Percentiles rank a stretch among this genome's conserved stretches.
phyloP scores from a whole-genome alignment of 805 yeast genomes.

The Candida nonsorbophila region DNA sequence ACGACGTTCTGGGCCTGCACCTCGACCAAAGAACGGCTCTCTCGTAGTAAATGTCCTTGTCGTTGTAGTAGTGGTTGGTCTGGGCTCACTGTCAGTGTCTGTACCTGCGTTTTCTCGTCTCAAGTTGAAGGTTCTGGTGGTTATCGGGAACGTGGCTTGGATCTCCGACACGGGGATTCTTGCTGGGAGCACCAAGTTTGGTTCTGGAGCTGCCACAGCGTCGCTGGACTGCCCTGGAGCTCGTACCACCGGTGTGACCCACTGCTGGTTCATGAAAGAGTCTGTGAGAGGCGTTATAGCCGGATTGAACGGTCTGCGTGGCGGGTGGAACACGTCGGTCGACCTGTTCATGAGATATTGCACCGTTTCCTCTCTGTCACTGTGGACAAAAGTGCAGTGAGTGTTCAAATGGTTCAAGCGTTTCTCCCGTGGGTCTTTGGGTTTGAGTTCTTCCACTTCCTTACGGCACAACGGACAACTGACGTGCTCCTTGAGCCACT shows the following conservation, averaged over 20 bases:
- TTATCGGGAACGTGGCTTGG: slow-evolving; percentile 1
- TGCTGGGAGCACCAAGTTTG: slow-evolving; percentile 25
- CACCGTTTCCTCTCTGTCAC: slow-evolving; percentile 12
- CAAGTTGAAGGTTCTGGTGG: slow-evolving; percentile 3
- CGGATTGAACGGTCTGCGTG: slow-evolving; percentile 29
- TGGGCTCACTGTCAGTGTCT: neutral
- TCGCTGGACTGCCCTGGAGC: slow-evolving; percentile 4
- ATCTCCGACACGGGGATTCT: slow-evolving; percentile 21
- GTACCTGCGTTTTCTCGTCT: slow-evolving; percentile 3
- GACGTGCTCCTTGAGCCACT: slow-evolving; percentile 34
- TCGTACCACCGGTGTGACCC: slow-evolving; percentile 13
- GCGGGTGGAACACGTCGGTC: slow-evolving; percentile 35
- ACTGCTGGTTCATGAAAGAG: slow-evolving; percentile 26
- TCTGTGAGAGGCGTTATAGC: slow-evolving; percentile 35
- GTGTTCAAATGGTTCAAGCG: slow-evolving; percentile 8
- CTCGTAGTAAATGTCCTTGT: slow-evolving; percentile 1
- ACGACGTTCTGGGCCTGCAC: slow-evolving; percentile 16
- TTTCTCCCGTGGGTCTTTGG: slow-evolving; percentile 12
- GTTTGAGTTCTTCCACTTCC: slow-evolving; percentile 24
- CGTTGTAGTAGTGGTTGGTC: neutral
- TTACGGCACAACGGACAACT: slow-evolving; percentile 40
- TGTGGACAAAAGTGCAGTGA: slow-evolving; percentile 8
- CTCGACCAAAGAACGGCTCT: slow-evolving; percentile 2
- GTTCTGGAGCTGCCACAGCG: slow-evolving; percentile 10
- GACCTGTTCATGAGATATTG: slow-evolving; percentile 21